Evolutionary conservation across 2,329 filamentous ascomycete species (phyloP).

Genomic region (Rhexocercosporidium sp.): DNA sequence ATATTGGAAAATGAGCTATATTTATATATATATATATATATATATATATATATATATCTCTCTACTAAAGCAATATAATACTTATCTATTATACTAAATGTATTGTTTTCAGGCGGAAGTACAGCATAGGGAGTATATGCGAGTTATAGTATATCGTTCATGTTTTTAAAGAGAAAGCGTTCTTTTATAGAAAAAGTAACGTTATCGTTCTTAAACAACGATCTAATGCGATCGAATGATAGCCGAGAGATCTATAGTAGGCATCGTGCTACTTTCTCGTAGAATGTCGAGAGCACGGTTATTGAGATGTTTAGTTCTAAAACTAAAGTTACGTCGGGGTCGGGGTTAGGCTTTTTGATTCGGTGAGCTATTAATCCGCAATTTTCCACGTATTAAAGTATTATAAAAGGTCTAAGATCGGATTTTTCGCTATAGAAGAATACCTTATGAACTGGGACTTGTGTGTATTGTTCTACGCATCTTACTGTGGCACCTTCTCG

Average conservation of each 20-base stretch:
- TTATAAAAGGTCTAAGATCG: conserved; percentile 28
- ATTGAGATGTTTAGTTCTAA: conserved; percentile 37
- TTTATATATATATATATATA: no score
- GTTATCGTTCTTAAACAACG: neutral
- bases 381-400: conserved; percentile 30
- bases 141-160: conserved; percentile 25
- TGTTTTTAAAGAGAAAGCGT: conserved; percentile 24
- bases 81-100: conserved; percentile 13
- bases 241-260: neutral
- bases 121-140: conserved; percentile 18
- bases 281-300: conserved; percentile 2
- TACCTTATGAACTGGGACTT: conserved; percentile 24
- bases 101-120: conserved; percentile 17
- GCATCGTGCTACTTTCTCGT: neutral
- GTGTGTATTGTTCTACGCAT: conserved; percentile 24
- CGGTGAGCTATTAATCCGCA: conserved; percentile 41
- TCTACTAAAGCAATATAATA: conserved; percentile 27
- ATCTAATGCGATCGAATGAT: conserved; percentile 5
- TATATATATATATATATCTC: conserved; percentile 46
- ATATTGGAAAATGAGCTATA: conserved; percentile 47
- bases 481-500: conserved; percentile 23
- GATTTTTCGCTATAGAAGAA: conserved; percentile 25
- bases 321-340: conserved; percentile 40
- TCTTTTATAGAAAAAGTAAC: neutral
- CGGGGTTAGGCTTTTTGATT: conserved; percentile 38